phyloP scores from a whole-genome alignment of 2,329 filamentous ascomycete genomes.

The Colletotrichum sp. region DNA sequence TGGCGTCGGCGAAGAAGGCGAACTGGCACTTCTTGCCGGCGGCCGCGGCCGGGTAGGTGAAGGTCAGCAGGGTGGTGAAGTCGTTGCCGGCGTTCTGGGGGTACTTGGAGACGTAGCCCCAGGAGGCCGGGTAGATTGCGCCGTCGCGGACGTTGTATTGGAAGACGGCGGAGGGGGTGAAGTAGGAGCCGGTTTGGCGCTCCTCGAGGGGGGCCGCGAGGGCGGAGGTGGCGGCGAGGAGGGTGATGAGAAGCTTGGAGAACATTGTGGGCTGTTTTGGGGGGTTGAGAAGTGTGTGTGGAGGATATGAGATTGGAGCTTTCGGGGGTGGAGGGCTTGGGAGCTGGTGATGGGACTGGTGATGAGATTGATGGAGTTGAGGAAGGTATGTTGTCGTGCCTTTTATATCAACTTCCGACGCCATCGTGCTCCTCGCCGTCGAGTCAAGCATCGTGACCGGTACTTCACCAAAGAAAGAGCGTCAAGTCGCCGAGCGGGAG shows the following conservation, averaged over 20 bases:
- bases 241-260: slow-evolving; percentile 25
- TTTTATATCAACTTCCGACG: neutral
- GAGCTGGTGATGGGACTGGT: neutral
- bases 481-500: neutral
- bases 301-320: neutral
- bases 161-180: slow-evolving; percentile 26
- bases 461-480: neutral
- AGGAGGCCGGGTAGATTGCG: slow-evolving; percentile 21
- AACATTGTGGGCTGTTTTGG: slow-evolving; percentile 20
- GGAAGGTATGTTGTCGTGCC: neutral
- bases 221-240: slow-evolving; percentile 23
- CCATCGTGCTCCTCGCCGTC: neutral
- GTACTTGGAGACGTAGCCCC: slow-evolving; percentile 25
- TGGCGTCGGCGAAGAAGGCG: slow-evolving; percentile 26
- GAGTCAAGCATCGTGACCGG: neutral
- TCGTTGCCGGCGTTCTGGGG: slow-evolving; percentile 27
- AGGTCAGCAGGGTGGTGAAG: slow-evolving; percentile 32
- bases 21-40: slow-evolving; percentile 29
- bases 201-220: slow-evolving; percentile 24
- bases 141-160: slow-evolving; percentile 27
- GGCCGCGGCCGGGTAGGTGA: slow-evolving; percentile 27
- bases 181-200: slow-evolving; percentile 16
- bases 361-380: neutral
- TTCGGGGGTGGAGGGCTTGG: neutral
- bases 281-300: neutral